Percentiles rank a stretch among this genome's conserved stretches.
Conservation (phyloP, 352 stramenopile species). For the Hyaloperonospora arabidopsidis region DNA sequence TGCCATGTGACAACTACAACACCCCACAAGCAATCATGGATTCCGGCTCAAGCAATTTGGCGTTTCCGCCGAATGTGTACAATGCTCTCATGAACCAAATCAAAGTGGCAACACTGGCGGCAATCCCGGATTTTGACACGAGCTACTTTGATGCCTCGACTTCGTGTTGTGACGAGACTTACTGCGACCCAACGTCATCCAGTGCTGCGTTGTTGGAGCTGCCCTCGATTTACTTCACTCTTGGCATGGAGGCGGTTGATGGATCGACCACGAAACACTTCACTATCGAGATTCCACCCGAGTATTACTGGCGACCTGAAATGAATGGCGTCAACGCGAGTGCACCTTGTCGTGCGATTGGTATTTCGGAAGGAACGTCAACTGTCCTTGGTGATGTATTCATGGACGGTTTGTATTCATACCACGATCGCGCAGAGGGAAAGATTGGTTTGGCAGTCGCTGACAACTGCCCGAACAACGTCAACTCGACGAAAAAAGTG, state of each 20-base stretch:
- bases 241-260: slow-evolving; percentile 48
- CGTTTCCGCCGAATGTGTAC: slow-evolving; percentile 68
- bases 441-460: slow-evolving; percentile 67
- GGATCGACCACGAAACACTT: slow-evolving; percentile 56
- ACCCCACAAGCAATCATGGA: slow-evolving; percentile 73
- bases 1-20: slow-evolving; percentile 67
- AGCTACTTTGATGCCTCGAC: slow-evolving; percentile 65
- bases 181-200: slow-evolving; percentile 57
- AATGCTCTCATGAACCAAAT: slow-evolving; percentile 68
- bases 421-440: slow-evolving; percentile 55
- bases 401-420: slow-evolving; percentile 74
- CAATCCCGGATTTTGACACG: slow-evolving; percentile 52
- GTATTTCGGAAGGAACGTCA: slow-evolving; percentile 62
- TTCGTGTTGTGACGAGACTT: slow-evolving; percentile 60
- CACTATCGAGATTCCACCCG: slow-evolving; percentile 68
- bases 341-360: slow-evolving; percentile 56
- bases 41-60: slow-evolving; percentile 76
- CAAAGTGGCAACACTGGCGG: slow-evolving; percentile 41
- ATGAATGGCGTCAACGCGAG: slow-evolving; percentile 56
- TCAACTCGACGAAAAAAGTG: slow-evolving; percentile 70
- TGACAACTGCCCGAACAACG: slow-evolving; percentile 69
- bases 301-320: slow-evolving; percentile 80
- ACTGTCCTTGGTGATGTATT: slow-evolving; percentile 79
- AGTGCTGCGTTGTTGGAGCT: slow-evolving; percentile 46
- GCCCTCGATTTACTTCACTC: slow-evolving; percentile 70